These are phyloP conservation scores for Aurinia saxatilis DNA, from an alignment of 345 rosid species.

Conservation along the genomic window DNA sequence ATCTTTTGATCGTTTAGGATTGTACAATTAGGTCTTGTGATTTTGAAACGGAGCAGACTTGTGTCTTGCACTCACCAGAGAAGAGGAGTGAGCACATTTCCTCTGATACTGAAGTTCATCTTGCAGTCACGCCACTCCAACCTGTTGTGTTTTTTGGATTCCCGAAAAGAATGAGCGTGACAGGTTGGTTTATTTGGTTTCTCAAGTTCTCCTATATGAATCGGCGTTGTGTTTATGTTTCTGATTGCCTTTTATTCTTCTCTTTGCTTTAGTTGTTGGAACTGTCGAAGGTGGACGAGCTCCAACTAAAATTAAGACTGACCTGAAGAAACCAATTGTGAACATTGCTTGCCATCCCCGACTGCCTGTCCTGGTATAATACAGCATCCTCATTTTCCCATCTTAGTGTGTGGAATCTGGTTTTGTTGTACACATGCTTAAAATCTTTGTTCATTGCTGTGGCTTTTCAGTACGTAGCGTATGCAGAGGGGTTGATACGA, in stretches of 20 bases:
- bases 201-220: neutral
- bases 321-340: conserved; percentile 88
- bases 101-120: conserved; percentile 77
- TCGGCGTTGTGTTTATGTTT: neutral
- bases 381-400: neutral
- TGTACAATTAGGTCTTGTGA: conserved; percentile 94
- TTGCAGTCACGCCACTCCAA: conserved; percentile 90
- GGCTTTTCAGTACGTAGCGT: conserved; percentile 83
- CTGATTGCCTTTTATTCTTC: neutral
- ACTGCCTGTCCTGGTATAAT: conserved; percentile 79
- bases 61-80: conserved; percentile 93
- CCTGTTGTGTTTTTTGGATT: conserved; percentile 97
- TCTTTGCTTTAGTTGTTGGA: conserved; percentile 70
- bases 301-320: conserved; percentile 93
- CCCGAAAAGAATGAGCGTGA: conserved; percentile 86
- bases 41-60: conserved; percentile 87
- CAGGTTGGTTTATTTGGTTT: conserved; percentile 41
- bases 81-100: conserved; percentile 74
- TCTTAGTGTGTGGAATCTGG: neutral
- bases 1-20: conserved; percentile 43
- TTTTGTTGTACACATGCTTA: neutral
- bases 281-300: conserved; percentile 93
- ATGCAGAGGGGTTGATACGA: conserved; percentile 95
- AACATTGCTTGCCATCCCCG: conserved; percentile 98
- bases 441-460: neutral